Conservation (phyloP, 2,329 filamentous ascomycete genomes). For the Sporothrix curviconia region DNA sequence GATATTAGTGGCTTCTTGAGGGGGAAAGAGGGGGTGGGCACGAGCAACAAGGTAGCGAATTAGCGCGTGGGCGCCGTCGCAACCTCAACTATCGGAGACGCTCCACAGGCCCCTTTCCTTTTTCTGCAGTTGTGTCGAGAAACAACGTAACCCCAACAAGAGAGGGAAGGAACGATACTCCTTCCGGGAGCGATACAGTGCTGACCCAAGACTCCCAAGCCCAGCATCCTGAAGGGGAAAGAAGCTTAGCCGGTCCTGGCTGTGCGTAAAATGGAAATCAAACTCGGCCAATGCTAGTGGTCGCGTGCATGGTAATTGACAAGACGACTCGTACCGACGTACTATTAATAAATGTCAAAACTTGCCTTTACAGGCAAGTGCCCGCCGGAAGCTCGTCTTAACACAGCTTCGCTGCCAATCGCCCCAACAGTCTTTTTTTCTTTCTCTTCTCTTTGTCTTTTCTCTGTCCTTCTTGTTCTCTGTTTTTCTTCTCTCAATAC, state of each 20-base stretch:
- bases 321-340: constrained; percentile 1
- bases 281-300: neutral
- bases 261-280: no score
- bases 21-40: neutral
- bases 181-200: neutral
- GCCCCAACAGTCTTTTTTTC: no score
- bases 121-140: no score
- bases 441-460: neutral
- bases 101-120: neutral
- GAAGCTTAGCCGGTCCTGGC: no score
- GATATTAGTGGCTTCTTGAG: constrained; percentile 2
- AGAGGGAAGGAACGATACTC: neutral
- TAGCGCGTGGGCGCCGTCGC: neutral
- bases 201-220: neutral
- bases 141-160: no score
- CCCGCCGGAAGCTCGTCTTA: no score
- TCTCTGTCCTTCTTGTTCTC: neutral
- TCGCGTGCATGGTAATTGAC: neutral
- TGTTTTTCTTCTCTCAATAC: neutral
- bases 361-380: no score
- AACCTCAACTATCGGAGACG: neutral
- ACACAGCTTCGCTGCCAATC: no score
- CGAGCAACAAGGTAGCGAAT: no score
- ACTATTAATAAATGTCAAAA: no score
- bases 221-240: no score